Base-by-base conservation (phyloP, 2,329 filamentous ascomycete species). In the Aureobasidium sp. region DNA sequence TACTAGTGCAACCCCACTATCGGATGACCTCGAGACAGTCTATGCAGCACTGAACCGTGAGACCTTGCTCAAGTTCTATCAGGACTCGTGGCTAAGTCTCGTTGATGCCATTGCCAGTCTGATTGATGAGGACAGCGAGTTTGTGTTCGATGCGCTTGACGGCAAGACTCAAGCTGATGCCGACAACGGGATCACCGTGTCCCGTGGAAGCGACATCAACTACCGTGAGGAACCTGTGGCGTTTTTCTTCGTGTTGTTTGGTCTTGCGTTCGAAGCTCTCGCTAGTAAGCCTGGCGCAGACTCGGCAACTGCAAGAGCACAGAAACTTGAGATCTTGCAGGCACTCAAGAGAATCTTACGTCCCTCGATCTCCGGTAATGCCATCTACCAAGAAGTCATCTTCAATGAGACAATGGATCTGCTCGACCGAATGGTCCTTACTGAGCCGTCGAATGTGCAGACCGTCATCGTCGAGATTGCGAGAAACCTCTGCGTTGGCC, bases 221-320 rank as follows among this genome's bases (percentile, higher is more conserved):
- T 99, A 99, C 72, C 89, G 94, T 52, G 93, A 97, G 70, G 94
- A 99, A 72, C 94, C 94, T 0, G 91, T 97, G 1, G 94, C 94
- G 0, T 99, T 99, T 80, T 99, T 99, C 79, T 99, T 99, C 69
- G 93, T 99, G 15, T 82, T 99, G 0, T 99, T 97, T 68, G 94
- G 94, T 11, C 87, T 99, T 62, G 91, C 93, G 0, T 97, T 99
- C 67, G 95, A 99, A 75, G 93, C 95, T 21, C 83, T 99, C 27
- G 93, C 93, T 8, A 91, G 90, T 7, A 86, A 91, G 50, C 87
- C 89, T 5, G 91, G 89, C 8, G 69, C 72, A 39, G 59, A 65
- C 49, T 70, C 70, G 39, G 63, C 69, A n/a, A 62, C 70, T 2
- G 67, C 69, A 7, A 63, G 67, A 32, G 70, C 72, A 53, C 69